Conservation (phyloP, 2,329 filamentous ascomycete species). For the Hypoxylon sp. region DNA sequence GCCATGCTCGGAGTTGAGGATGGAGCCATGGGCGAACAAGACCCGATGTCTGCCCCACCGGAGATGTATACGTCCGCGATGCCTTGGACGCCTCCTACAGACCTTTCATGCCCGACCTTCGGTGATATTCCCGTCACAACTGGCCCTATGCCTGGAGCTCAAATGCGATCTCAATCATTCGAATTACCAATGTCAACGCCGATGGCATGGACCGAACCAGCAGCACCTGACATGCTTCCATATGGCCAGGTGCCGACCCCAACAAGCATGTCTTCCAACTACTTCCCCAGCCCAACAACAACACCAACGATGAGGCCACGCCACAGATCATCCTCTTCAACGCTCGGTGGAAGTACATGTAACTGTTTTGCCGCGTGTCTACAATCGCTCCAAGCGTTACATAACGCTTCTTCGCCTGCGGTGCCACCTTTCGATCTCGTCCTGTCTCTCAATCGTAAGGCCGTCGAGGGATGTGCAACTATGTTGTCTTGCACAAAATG, state of each 20-base stretch:
- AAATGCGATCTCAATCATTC: conserved; percentile 54
- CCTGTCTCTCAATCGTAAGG: conserved; percentile 60
- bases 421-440: conserved; percentile 59
- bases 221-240: conserved; percentile 50
- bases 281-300: conserved; percentile 56
- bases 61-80: conserved; percentile 54
- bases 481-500: conserved; percentile 61
- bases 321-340: conserved; percentile 48
- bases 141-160: conserved; percentile 45
- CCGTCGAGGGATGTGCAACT: conserved; percentile 60
- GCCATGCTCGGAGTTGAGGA: conserved; percentile 51
- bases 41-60: conserved; percentile 44
- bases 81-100: conserved; percentile 56
- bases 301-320: conserved; percentile 53
- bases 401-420: conserved; percentile 57
- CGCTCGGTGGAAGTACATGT: conserved; percentile 52
- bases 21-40: conserved; percentile 39
- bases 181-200: conserved; percentile 51
- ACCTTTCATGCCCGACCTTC: conserved; percentile 51
- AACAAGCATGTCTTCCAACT: conserved; percentile 52
- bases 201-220: conserved; percentile 49
- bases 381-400: conserved; percentile 60
- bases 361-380: conserved; percentile 61
- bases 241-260: conserved; percentile 54
- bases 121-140: conserved; percentile 50